Percentiles rank a stretch among this genome's conserved stretches.
Conservation (phyloP, 2,329 filamentous ascomycete species). For the Verticillium tricorpus region DNA sequence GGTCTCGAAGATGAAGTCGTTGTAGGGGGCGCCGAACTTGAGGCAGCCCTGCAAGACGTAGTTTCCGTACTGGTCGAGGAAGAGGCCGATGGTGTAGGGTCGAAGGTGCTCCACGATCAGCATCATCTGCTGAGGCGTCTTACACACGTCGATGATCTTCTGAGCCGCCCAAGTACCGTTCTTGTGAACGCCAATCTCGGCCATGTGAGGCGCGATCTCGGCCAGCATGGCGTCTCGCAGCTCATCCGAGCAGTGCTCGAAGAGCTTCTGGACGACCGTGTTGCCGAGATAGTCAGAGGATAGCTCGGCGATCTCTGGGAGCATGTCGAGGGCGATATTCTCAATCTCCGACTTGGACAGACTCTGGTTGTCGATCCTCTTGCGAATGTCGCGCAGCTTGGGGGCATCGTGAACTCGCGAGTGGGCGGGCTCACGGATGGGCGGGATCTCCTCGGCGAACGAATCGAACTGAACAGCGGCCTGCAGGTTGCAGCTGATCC, state of each 20-base stretch:
- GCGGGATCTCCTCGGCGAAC: slow-evolving; percentile 80
- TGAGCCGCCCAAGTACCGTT: slow-evolving; percentile 99
- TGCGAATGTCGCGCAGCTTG: slow-evolving; percentile 90
- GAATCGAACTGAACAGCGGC: slow-evolving; percentile 68
- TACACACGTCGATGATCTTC: slow-evolving; percentile 97
- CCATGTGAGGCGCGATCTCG: slow-evolving; percentile 85
- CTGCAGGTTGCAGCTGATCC: slow-evolving; percentile 70
- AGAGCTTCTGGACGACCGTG: slow-evolving; percentile 98
- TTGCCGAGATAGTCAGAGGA: slow-evolving; percentile 96
- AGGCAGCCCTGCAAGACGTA: slow-evolving; percentile 97
- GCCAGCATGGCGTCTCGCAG: slow-evolving; percentile 87
- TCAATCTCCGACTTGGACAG: slow-evolving; percentile 85
- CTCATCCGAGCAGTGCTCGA: slow-evolving; percentile 89
- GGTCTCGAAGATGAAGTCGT: slow-evolving; percentile 96
- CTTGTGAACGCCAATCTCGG: slow-evolving; percentile 97
- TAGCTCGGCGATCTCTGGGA: slow-evolving; percentile 92
- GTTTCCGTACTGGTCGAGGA: slow-evolving; percentile 97
- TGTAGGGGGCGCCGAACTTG: slow-evolving; percentile 83
- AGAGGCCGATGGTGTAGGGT: slow-evolving; percentile 83
- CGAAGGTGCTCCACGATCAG: slow-evolving; percentile 81
- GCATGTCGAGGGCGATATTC: slow-evolving; percentile 86
- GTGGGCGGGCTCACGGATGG: slow-evolving; percentile 82
- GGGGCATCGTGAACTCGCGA: slow-evolving; percentile 89
- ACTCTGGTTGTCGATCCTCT: slow-evolving; percentile 94
- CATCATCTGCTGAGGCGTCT: slow-evolving; percentile 75